Conservation (phyloP, 2,329 filamentous ascomycete species). For the Huntiella moniliformis region DNA sequence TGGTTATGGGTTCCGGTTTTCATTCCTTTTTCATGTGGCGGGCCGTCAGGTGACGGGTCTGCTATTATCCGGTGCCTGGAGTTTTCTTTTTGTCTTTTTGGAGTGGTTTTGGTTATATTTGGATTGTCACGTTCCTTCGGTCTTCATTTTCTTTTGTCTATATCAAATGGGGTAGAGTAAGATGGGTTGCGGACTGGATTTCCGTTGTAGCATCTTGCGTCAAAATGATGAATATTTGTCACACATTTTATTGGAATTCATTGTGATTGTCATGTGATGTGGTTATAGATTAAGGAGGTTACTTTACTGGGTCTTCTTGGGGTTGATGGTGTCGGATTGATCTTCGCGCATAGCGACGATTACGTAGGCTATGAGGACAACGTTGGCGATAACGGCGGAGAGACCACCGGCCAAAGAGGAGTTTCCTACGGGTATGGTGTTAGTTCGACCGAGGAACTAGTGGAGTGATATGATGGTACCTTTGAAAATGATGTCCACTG, state of each 20-base stretch:
- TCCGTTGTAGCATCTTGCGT: too few relatives aligned
- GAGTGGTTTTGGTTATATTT: background rate
- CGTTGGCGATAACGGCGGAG: slow-evolving; percentile 78
- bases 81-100: slow-evolving; percentile 2
- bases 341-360: slow-evolving; percentile 86
- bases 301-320: slow-evolving; percentile 31
- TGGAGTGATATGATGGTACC: slow-evolving; percentile 29
- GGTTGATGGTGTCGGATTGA: slow-evolving; percentile 25
- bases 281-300: too few relatives aligned
- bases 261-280: too few relatives aligned
- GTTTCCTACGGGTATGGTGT: slow-evolving; percentile 41
- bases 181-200: too few relatives aligned
- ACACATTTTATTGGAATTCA: too few relatives aligned
- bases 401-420: slow-evolving; percentile 69
- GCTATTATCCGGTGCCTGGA: background rate
- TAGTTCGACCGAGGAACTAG: background rate
- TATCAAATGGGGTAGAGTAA: too few relatives aligned
- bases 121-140: too few relatives aligned
- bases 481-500: slow-evolving; percentile 55
- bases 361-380: slow-evolving; percentile 79
- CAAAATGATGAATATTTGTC: too few relatives aligned
- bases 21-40: too few relatives aligned
- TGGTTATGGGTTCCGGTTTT: background rate
- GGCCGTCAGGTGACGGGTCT: too few relatives aligned
- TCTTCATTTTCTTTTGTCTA: too few relatives aligned